Conservation (phyloP, 371 early-diverging fungal genomes). For the Conidiobolus incongruus region DNA sequence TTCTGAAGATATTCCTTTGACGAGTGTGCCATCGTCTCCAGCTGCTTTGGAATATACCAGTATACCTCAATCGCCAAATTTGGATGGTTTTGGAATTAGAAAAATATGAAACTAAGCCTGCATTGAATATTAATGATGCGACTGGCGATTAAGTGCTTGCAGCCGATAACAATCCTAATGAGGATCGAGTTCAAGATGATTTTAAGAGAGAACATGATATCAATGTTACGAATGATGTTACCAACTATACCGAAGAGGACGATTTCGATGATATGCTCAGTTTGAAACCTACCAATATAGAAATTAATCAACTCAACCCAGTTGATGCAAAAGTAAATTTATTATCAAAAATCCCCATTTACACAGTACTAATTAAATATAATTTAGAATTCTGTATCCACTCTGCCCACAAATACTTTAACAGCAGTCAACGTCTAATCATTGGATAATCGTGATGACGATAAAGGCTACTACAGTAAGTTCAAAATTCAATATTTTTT, state of each 20-base stretch:
- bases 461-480: slow-evolving; percentile 88
- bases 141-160: slow-evolving; percentile 23
- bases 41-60: neutral
- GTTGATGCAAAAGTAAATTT: too few relatives aligned
- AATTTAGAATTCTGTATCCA: slow-evolving; percentile 15
- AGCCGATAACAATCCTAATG: slow-evolving; percentile 49
- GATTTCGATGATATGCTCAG: slow-evolving; percentile 31
- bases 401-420: slow-evolving; percentile 8
- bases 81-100: neutral
- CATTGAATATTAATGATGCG: slow-evolving; percentile 2
- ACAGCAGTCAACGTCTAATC: slow-evolving; percentile 25
- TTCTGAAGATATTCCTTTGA: neutral
- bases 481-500: too few relatives aligned
- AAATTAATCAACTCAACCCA: too few relatives aligned
- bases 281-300: slow-evolving; percentile 18
- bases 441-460: slow-evolving; percentile 84
- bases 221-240: slow-evolving; percentile 19
- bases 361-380: too few relatives aligned
- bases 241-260: slow-evolving; percentile 16
- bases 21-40: neutral
- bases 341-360: too few relatives aligned
- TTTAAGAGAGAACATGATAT: slow-evolving; percentile 21
- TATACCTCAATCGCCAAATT: neutral
- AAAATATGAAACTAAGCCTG: neutral
- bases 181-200: slow-evolving; percentile 16